Percentiles rank a stretch among this genome's conserved stretches.
These are phyloP conservation scores for Escovopsis sp. DNA, from an alignment of 2,329 filamentous ascomycete species.

Conservation along the genomic window DNA sequence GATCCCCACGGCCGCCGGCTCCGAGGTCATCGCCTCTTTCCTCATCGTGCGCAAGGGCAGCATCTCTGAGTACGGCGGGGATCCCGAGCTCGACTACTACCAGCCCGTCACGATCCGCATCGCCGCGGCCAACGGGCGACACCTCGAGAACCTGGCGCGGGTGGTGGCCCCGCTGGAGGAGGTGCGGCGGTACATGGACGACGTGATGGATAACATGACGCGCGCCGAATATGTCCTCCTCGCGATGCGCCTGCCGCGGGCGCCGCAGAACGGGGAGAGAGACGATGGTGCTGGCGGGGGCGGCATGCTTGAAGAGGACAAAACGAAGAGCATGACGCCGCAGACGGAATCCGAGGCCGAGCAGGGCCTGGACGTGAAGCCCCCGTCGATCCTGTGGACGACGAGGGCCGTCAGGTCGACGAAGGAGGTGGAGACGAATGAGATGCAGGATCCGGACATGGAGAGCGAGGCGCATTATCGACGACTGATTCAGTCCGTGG, in stretches of 20 bases:
- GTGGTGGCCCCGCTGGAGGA: slow-evolving; percentile 49
- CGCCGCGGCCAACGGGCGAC: slow-evolving; percentile 34
- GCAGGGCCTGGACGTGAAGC: slow-evolving; percentile 9
- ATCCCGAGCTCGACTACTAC: slow-evolving; percentile 54
- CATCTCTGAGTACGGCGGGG: slow-evolving; percentile 47
- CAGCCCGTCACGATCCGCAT: slow-evolving; percentile 56
- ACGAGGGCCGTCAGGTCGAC: slow-evolving; percentile 7
- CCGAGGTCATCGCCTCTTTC: slow-evolving; percentile 58
- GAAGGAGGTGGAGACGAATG: slow-evolving; percentile 7
- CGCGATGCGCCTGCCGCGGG: slow-evolving; percentile 48
- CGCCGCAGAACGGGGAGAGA: slow-evolving; percentile 15
- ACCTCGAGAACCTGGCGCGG: slow-evolving; percentile 44
- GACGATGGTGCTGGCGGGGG: too few species aligned
- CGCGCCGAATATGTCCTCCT: slow-evolving; percentile 51
- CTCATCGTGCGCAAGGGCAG: slow-evolving; percentile 60
- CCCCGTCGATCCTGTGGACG: slow-evolving; percentile 21
- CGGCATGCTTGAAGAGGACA: slow-evolving; percentile 14
- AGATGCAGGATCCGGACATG: slow-evolving; percentile 19
- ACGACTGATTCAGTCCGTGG: slow-evolving; percentile 22
- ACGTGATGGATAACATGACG: slow-evolving; percentile 54
- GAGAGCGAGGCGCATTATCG: slow-evolving; percentile 20
- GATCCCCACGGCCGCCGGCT: slow-evolving; percentile 31
- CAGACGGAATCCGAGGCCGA: slow-evolving; percentile 14
- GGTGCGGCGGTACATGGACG: slow-evolving; percentile 52
- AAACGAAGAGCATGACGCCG: slow-evolving; percentile 15